Conservation (phyloP, 2,329 filamentous ascomycete species). For the Ophiostoma himal-ulmi region DNA sequence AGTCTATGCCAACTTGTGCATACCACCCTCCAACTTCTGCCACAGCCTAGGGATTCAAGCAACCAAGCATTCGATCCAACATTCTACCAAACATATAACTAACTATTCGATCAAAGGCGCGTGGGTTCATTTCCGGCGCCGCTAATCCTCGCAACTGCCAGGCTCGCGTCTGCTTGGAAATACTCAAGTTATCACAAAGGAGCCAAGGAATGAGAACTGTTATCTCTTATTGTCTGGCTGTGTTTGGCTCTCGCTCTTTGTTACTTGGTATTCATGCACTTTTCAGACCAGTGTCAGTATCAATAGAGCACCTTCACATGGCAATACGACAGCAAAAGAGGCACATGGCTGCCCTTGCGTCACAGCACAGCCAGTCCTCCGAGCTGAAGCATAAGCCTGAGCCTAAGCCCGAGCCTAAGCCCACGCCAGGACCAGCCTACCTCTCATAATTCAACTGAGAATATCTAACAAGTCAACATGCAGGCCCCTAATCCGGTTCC, state of each 20-base stretch:
- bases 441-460: neutral
- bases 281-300: neutral
- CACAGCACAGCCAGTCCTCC: neutral
- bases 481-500: neutral
- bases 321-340: neutral
- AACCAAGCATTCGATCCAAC: neutral
- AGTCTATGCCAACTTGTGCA: neutral
- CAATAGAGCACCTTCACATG: neutral
- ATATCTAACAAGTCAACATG: neutral
- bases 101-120: neutral
- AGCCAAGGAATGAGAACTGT: neutral
- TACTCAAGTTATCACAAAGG: neutral
- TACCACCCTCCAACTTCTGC: neutral
- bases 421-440: no score
- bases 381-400: neutral
- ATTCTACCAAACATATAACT: neutral
- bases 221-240: neutral
- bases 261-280: neutral
- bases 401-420: no score
- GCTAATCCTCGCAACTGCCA: neutral
- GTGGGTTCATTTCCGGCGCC: neutral
- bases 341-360: slow-evolving; percentile 6
- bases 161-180: neutral
- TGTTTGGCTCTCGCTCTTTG: neutral
- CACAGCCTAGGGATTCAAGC: neutral